phyloP scores from a whole-genome alignment of 495 filamentous ascomycete species.

The Penicillium pulvis region DNA sequence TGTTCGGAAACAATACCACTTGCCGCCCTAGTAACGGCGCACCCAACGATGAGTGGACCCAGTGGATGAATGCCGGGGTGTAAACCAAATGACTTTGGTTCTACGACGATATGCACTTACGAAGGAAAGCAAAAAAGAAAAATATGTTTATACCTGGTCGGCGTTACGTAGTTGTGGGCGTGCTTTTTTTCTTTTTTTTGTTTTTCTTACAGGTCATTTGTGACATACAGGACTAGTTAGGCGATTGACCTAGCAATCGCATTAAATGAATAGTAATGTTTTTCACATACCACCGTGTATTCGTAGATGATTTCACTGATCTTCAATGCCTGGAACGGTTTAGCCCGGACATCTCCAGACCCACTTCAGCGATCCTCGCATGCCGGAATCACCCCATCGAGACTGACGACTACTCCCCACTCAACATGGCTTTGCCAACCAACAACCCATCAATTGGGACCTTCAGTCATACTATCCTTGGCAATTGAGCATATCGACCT shows the following conservation, averaged over 20 bases:
- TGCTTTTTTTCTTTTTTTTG: conserved; percentile 3
- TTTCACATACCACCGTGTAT: neutral
- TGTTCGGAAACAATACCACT: conserved; percentile 41
- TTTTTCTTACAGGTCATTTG: conserved; percentile 4
- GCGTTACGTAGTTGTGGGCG: conserved; percentile 18
- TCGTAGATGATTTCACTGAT: neutral
- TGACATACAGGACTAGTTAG: conserved; percentile 2
- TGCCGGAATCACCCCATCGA: conserved; percentile 4
- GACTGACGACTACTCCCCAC: neutral
- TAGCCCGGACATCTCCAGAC: conserved; percentile 18
- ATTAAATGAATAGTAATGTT: conserved; percentile 6
- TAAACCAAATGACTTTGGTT: conserved; percentile 10
- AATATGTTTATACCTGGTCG: conserved; percentile 28
- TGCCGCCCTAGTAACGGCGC: conserved; percentile 23
- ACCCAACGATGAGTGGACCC: conserved; percentile 44
- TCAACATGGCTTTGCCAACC: conserved; percentile 6
- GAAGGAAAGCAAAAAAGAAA: conserved; percentile 24
- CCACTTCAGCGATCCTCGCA: conserved; percentile 14
- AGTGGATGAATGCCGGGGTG: conserved; percentile 42
- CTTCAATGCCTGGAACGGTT: conserved; percentile 15
- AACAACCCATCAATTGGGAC: neutral
- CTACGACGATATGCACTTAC: conserved; percentile 29
- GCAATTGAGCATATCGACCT: neutral
- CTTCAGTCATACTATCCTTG: neutral
- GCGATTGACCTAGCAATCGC: neutral